phyloP scores from a whole-genome alignment of 1,139 yeast species.

The Suhomyces coccinellae region DNA sequence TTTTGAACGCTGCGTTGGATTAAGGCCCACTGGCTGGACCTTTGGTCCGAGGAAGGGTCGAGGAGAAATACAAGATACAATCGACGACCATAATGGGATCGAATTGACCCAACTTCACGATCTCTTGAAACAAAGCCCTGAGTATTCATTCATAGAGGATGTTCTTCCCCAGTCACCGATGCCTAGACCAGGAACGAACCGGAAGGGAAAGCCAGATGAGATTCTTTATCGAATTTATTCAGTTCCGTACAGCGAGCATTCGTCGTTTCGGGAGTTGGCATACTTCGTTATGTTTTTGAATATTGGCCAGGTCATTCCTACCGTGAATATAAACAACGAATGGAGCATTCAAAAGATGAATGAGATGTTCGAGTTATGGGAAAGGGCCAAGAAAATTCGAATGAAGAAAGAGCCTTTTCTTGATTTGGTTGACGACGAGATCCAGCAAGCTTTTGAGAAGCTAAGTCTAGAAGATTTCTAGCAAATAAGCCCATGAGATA shows the following conservation, averaged over 20 bases:
- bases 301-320: constrained; percentile 64
- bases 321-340: constrained; percentile 61
- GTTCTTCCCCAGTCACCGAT: constrained; percentile 36
- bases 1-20: constrained; percentile 60
- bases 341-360: constrained; percentile 40
- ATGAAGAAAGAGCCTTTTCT: background rate
- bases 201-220: constrained; percentile 26
- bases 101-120: constrained; percentile 13
- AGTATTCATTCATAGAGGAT: constrained; percentile 28
- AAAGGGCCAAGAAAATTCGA: constrained; percentile 18
- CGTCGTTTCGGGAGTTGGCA: constrained; percentile 78
- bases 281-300: constrained; percentile 57
- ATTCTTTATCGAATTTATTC: constrained; percentile 50
- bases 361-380: constrained; percentile 51
- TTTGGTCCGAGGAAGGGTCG: constrained; percentile 25
- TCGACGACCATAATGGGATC: constrained; percentile 5
- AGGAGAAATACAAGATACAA: constrained; percentile 6
- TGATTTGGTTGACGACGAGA: background rate
- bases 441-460: constrained; percentile 7
- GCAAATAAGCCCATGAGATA: background rate
- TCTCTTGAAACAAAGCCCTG: constrained; percentile 22
- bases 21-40: constrained; percentile 90
- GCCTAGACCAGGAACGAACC: constrained; percentile 15
- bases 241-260: constrained; percentile 92
- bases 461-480: constrained; percentile 14